Evolutionary conservation across 352 stramenopile genomes (phyloP).

Genomic region (Thraustochytrium striatum): DNA sequence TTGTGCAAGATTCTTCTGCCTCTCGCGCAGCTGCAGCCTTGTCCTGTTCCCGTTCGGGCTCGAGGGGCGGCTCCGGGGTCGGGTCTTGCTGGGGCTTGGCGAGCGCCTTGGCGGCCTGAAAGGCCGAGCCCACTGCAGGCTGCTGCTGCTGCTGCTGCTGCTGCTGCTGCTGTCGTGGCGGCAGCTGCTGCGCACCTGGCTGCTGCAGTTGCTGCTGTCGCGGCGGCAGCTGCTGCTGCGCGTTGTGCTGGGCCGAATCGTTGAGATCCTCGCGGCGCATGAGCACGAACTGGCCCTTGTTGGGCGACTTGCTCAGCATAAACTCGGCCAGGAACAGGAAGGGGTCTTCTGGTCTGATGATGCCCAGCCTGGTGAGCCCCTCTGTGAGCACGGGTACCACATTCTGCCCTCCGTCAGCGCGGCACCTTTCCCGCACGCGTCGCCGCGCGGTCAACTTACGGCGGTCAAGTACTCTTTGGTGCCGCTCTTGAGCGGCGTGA

Average conservation of each 20-base stretch:
- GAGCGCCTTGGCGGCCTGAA: too few relatives aligned
- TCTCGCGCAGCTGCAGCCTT: too few relatives aligned
- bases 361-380: conserved; percentile 30
- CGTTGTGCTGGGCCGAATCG: neutral
- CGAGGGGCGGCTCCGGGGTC: too few relatives aligned
- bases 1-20: too few relatives aligned
- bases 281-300: conserved; percentile 8
- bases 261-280: neutral
- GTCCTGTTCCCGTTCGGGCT: too few relatives aligned
- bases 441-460: neutral
- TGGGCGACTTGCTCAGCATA: neutral
- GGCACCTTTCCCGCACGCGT: neutral
- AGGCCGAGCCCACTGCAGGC: too few relatives aligned
- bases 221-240: too few relatives aligned
- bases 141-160: too few relatives aligned
- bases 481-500: neutral
- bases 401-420: neutral
- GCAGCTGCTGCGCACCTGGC: too few relatives aligned
- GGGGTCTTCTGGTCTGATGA: conserved; percentile 11
- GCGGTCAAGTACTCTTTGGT: conserved; percentile 38
- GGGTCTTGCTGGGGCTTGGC: too few relatives aligned
- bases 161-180: too few relatives aligned
- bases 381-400: conserved; percentile 31
- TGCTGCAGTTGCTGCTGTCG: too few relatives aligned
- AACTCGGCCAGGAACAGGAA: conserved; percentile 37